Evolutionary conservation across 176 grass and related monocot species (phyloP), one percentile per base, ranked within the genome.

Genomic region (Typha latifolia): DNA sequence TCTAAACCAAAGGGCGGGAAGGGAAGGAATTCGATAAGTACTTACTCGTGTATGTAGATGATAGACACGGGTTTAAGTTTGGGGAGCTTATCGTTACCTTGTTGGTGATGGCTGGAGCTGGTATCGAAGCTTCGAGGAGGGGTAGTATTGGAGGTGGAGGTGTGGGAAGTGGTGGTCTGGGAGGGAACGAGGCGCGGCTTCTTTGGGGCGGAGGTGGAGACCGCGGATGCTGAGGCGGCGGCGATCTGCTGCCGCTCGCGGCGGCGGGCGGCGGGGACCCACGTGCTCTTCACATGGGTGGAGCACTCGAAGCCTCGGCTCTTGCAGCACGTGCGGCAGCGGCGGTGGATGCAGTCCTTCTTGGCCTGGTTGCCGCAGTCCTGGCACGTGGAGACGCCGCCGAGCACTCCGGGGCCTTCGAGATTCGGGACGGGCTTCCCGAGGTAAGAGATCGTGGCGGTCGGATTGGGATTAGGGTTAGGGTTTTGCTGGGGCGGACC

Each of bases 41-140:
- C 70, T 50, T 47, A 19, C 6, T 65, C 62, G 57, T 68, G 61
- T 78, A 2, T n/a, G 61, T 32, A 49, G 1, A 55, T 15, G 1
- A 55, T 15, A 51, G 12, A 63, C 0, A 22, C 18, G 11, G 48
- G 14, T 61, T 26, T 48, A 47, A 14, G 43, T 47, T 19, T 32
- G 61, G 73, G 19, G 16, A 14, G n/a, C 16, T 12, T 23, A 62
- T 20, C 20, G 48, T 64, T 80, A 90, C 89, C 89, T 93, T 87
- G 94, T 93, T 87, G 94, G 67, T 94, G 95, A 48, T 87, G 94
- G 69, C 89, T 99, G 0, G 95, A 99, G 73, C 81, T 81, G 49
- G 89, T 99, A 67, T 94, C 95, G 77, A 81, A 99, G 82, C 95
- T 99, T 50, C 95, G 95, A 0, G 91, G 84, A 1, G 95, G 90